Evolutionary conservation across 805 yeast species (phyloP).

Genomic region (Clavispora phyllophila): DNA sequence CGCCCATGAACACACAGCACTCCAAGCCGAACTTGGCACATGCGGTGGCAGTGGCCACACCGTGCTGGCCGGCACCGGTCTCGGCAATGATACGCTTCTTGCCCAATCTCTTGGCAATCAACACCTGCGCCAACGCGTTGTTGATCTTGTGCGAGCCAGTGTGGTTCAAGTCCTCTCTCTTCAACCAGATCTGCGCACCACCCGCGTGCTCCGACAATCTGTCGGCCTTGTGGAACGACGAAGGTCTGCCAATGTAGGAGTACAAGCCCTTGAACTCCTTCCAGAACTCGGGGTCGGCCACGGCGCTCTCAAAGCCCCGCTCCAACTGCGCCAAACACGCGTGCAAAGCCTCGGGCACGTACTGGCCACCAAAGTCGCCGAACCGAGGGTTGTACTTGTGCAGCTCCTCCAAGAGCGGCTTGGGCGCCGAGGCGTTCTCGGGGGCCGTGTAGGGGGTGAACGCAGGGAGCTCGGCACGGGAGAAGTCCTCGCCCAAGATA

Average conservation of each 20-base stretch:
- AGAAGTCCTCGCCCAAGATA: constrained; percentile 56
- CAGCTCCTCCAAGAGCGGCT: constrained; percentile 43
- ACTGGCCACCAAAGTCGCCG: constrained; percentile 98
- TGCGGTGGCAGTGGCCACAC: constrained; percentile 90
- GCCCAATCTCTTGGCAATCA: constrained; percentile 74
- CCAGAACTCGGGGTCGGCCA: constrained; percentile 91
- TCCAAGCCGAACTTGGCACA: constrained; percentile 89
- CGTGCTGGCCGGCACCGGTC: constrained; percentile 93
- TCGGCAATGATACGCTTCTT: constrained; percentile 77
- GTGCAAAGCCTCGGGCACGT: constrained; percentile 94
- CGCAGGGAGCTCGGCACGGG: constrained; percentile 23
- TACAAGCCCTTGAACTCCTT: constrained; percentile 79
- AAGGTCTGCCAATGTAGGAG: constrained; percentile 95
- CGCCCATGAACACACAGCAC: constrained; percentile 97
- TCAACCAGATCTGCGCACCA: constrained; percentile 91
- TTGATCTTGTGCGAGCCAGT: constrained; percentile 87
- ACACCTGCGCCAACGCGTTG: constrained; percentile 77
- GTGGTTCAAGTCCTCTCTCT: constrained; percentile 92
- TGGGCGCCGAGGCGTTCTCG: constrained; percentile 24
- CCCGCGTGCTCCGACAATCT: constrained; percentile 86
- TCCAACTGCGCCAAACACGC: constrained; percentile 89
- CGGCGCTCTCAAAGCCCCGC: constrained; percentile 78
- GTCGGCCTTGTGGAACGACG: constrained; percentile 85
- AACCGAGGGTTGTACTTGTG: constrained; percentile 74
- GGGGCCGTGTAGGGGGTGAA: constrained; percentile 15